Evolutionary conservation across 2,329 filamentous ascomycete genomes (phyloP).

Genomic region (Ilyonectria mors-panacis): DNA sequence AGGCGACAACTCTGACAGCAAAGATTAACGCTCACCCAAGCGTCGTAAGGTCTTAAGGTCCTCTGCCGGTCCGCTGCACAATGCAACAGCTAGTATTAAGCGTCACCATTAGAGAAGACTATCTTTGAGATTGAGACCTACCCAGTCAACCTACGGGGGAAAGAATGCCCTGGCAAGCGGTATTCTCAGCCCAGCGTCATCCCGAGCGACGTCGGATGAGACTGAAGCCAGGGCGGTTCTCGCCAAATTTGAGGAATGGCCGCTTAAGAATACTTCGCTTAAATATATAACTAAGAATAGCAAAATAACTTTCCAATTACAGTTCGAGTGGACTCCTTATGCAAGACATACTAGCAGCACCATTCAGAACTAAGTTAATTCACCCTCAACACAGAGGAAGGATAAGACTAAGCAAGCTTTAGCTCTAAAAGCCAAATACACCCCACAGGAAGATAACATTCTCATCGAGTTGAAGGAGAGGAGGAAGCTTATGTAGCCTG

Average conservation of each 20-base stretch:
- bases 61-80: neutral
- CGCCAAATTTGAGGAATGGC: neutral
- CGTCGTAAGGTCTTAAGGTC: slow-evolving; percentile 1
- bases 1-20: neutral
- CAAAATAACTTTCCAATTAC: slow-evolving; percentile 11
- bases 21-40: slow-evolving; percentile 3
- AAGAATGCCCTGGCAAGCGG: slow-evolving; percentile 1
- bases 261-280: slow-evolving; percentile 9
- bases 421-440: neutral
- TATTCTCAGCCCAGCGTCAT: slow-evolving; percentile 4
- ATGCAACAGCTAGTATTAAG: slow-evolving; percentile 6
- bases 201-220: too few relatives aligned
- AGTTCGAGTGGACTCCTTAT: slow-evolving; percentile 11
- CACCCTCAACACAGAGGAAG: neutral
- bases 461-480: slow-evolving; percentile 3
- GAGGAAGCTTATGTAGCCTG: neutral
- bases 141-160: too few relatives aligned
- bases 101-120: neutral
- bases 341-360: slow-evolving; percentile 5
- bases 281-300: too few relatives aligned
- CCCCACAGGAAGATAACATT: too few relatives aligned
- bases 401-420: neutral
- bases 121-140: slow-evolving; percentile 1
- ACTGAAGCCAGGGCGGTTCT: slow-evolving; percentile 11
- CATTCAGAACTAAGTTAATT: neutral